phyloP scores from a whole-genome alignment of 2,329 filamentous ascomycete species.

The Neurospora sp. region DNA sequence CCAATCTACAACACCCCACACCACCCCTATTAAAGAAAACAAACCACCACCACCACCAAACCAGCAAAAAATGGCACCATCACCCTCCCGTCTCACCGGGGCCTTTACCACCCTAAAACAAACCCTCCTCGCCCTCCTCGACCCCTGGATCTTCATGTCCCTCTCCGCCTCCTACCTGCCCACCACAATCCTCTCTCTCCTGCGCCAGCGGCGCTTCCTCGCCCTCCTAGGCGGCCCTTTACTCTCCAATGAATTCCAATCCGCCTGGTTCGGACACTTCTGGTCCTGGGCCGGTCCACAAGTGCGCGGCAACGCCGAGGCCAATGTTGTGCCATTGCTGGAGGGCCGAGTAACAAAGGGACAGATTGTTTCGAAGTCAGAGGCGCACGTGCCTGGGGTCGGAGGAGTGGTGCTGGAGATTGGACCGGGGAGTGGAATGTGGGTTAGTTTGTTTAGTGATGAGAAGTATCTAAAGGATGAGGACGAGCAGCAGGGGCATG shows the following conservation, averaged over 20 bases:
- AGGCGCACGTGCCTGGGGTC: conserved; percentile 18
- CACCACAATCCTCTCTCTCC: conserved; percentile 34
- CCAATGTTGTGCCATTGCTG: conserved; percentile 43
- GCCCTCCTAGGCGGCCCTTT: conserved; percentile 31
- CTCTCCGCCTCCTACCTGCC: conserved; percentile 41
- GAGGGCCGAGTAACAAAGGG: conserved; percentile 36
- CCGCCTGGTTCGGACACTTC: conserved; percentile 51
- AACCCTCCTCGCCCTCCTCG: conserved; percentile 25
- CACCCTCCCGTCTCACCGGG: neutral
- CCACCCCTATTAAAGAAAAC: neutral
- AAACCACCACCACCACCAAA: neutral
- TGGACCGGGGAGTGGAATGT: conserved; percentile 51
- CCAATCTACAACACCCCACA: too few relatives aligned
- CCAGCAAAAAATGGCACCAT: neutral
- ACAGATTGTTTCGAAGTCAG: conserved; percentile 20
- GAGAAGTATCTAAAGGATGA: neutral
- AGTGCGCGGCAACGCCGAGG: conserved; percentile 32
- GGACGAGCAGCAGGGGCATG: conserved; percentile 21
- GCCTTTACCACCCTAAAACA: neutral
- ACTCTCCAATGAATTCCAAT: conserved; percentile 23
- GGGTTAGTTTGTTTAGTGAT: conserved; percentile 41
- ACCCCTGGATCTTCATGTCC: conserved; percentile 45
- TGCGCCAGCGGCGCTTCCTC: conserved; percentile 24
- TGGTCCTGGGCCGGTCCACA: conserved; percentile 46
- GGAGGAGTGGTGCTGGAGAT: conserved; percentile 47